These are phyloP conservation scores for Cladosporium sp. DNA, from an alignment of 2,329 filamentous ascomycete species.

Conservation along the genomic window DNA sequence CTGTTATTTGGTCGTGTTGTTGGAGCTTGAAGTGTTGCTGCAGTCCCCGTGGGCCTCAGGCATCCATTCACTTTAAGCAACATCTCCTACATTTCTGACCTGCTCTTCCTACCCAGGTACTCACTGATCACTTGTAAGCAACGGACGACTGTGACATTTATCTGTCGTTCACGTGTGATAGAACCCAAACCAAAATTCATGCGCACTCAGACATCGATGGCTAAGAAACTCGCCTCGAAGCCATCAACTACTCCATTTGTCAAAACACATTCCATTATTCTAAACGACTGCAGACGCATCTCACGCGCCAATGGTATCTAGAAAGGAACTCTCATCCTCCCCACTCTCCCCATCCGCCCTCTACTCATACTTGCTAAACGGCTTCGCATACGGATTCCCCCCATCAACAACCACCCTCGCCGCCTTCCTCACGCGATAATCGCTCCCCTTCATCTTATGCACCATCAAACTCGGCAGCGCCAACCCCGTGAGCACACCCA, in stretches of 20 bases:
- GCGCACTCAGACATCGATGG: not conserved
- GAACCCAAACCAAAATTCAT: not conserved
- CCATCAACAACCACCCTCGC: conserved; percentile 30
- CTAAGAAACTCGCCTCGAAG: not conserved
- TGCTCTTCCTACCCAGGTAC: not conserved
- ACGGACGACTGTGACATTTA: not conserved
- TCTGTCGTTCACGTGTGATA: not conserved
- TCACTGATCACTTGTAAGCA: not conserved
- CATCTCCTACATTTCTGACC: not conserved
- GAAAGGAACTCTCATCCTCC: not conserved
- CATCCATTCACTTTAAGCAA: not conserved
- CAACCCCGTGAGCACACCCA: conserved; percentile 34
- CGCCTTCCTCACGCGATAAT: conserved; percentile 33
- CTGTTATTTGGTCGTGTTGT: not conserved
- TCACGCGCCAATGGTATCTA: not conserved
- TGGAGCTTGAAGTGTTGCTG: not conserved
- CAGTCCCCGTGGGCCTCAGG: not conserved
- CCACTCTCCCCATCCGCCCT: no score
- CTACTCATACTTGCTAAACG: conserved; percentile 18
- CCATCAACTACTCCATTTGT: not conserved
- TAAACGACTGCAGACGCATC: not conserved
- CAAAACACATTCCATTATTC: not conserved
- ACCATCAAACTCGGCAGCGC: conserved; percentile 35
- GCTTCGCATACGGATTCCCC: conserved; percentile 29
- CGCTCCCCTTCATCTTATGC: conserved; percentile 36